Evolutionary conservation across 1,284 basidiomycete species (phyloP).

Genomic region (Uromyces viciae-fabae): DNA sequence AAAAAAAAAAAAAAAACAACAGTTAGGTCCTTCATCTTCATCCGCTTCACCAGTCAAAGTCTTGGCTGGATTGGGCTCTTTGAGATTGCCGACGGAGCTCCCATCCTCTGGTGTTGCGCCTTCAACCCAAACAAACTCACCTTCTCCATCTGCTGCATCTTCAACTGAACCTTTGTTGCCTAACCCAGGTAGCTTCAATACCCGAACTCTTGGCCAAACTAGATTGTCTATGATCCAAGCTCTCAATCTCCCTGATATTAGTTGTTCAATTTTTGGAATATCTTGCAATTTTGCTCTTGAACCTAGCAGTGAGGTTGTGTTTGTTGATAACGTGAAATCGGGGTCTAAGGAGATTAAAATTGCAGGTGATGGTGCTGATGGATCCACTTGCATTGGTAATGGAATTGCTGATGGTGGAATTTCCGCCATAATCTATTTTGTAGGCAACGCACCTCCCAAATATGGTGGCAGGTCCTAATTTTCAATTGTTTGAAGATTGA

Average conservation of each 20-base stretch:
- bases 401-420: conserved; percentile 50
- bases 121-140: conserved; percentile 44
- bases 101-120: not conserved
- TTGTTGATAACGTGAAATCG: conserved; percentile 61
- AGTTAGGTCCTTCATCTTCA: conserved; percentile 25
- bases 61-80: conserved; percentile 10
- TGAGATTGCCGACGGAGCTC: not conserved
- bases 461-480: not conserved
- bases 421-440: conserved; percentile 40
- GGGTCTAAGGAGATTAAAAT: conserved; percentile 58
- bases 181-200: conserved; percentile 57
- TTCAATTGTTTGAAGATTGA: not conserved
- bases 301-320: conserved; percentile 60
- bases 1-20: too few relatives aligned
- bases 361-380: conserved; percentile 56
- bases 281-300: conserved; percentile 62
- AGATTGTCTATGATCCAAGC: conserved; percentile 59
- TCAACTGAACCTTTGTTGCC: conserved; percentile 88
- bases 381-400: conserved; percentile 36
- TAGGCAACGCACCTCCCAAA: too few relatives aligned
- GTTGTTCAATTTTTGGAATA: conserved; percentile 63
- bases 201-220: conserved; percentile 59
- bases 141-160: conserved; percentile 99
- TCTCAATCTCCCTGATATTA: conserved; percentile 59
- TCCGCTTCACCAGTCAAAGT: conserved; percentile 31